Conservation (phyloP, 2,329 filamentous ascomycete species). For the Pestalotiopsis sp. region DNA sequence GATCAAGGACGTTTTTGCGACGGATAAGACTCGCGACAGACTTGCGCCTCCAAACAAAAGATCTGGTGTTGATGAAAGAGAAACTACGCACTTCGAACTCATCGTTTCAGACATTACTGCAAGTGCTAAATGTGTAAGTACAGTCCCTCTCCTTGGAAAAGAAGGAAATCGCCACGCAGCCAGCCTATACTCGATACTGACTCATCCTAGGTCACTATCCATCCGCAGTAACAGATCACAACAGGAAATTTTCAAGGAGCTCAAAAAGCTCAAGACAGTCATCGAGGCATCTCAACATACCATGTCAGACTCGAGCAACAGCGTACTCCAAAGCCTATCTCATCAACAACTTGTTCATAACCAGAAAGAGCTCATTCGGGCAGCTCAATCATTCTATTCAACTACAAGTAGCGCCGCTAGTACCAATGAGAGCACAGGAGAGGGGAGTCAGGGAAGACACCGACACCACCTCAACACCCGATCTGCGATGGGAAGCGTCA, state of each 20-base stretch:
- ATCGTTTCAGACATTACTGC: background rate
- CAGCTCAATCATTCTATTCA: background rate
- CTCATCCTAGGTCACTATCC: background rate
- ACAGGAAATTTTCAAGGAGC: background rate
- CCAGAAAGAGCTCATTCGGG: background rate
- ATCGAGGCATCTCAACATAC: background rate
- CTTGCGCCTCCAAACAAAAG: background rate
- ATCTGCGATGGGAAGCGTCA: background rate
- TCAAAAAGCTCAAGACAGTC: background rate
- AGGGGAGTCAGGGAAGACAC: background rate
- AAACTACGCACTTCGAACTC: background rate
- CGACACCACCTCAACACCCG: background rate
- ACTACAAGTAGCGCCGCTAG: background rate
- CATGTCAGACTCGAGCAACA: background rate
- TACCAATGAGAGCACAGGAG: background rate
- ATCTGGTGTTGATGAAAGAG: background rate
- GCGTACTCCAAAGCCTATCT: background rate
- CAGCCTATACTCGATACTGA: too few relatives aligned
- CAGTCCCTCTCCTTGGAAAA: background rate
- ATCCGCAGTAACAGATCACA: background rate
- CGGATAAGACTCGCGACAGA: background rate
- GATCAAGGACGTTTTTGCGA: background rate
- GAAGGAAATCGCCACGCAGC: background rate
- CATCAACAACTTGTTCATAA: background rate
- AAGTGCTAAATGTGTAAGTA: background rate